phyloP scores from a whole-genome alignment of 805 yeast species.

The Alloascoidea africana region DNA sequence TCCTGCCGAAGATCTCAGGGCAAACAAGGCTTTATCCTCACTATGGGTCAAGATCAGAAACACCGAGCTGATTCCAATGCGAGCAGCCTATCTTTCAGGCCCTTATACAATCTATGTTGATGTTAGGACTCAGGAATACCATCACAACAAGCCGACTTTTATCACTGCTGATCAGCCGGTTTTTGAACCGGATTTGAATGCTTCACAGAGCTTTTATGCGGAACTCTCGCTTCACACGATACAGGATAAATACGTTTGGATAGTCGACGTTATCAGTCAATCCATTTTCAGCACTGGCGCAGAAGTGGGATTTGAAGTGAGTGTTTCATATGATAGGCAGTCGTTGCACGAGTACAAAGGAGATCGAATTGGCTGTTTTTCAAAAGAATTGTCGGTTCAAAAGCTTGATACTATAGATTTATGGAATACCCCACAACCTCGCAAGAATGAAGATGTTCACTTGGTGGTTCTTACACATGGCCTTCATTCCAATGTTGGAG shows the following conservation, averaged over 20 bases:
- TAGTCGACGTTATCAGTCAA: slow-evolving; percentile 58
- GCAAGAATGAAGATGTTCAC: slow-evolving; percentile 33
- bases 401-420: slow-evolving; percentile 45
- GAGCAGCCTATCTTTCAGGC: slow-evolving; percentile 67
- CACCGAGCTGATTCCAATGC: slow-evolving; percentile 8
- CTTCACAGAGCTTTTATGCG: slow-evolving; percentile 47
- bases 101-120: slow-evolving; percentile 68
- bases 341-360: slow-evolving; percentile 9
- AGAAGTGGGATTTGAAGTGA: slow-evolving; percentile 45
- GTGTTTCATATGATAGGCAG: slow-evolving; percentile 28
- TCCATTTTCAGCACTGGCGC: slow-evolving; percentile 50
- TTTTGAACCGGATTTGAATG: slow-evolving; percentile 55
- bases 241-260: slow-evolving; percentile 46
- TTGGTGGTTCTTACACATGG: slow-evolving; percentile 67
- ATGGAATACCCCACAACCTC: slow-evolving; percentile 50
- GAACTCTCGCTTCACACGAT: slow-evolving; percentile 53
- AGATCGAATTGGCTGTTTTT: slow-evolving; percentile 19
- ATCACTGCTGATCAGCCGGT: slow-evolving; percentile 67
- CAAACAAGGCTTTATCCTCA: slow-evolving; percentile 6
- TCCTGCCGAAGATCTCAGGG: slow-evolving; percentile 7
- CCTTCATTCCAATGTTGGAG: slow-evolving; percentile 57
- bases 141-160: slow-evolving; percentile 32
- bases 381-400: slow-evolving; percentile 26
- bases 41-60: slow-evolving; percentile 5
- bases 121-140: slow-evolving; percentile 39